Percentiles rank a stretch among this genome's conserved stretches.
These are phyloP conservation scores for Salix dunnii DNA, from an alignment of 345 rosid genomes.

Conservation along the genomic window DNA sequence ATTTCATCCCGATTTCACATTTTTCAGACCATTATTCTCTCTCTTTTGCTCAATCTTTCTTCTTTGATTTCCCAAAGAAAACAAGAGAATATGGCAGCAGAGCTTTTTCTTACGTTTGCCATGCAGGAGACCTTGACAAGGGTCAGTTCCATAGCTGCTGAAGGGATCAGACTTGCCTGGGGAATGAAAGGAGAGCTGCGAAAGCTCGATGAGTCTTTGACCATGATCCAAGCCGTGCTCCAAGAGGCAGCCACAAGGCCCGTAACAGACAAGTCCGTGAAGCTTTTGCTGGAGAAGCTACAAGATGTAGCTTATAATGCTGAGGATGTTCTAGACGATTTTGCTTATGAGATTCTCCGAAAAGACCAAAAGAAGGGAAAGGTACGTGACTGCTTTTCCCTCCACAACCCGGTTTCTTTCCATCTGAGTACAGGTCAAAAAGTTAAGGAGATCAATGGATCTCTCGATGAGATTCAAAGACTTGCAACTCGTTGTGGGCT, in stretches of 20 bases:
- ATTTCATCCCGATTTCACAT: too few species aligned
- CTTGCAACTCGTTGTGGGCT: background rate
- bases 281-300: constrained; percentile 1
- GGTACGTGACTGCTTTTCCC: background rate
- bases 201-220: background rate
- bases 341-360: constrained; percentile 1
- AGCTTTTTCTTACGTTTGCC: background rate
- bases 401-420: background rate
- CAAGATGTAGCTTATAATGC: constrained; percentile 4
- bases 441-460: background rate
- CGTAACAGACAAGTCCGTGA: background rate
- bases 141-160: background rate
- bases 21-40: too few species aligned
- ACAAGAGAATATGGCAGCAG: background rate
- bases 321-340: constrained; percentile 1
- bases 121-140: background rate
- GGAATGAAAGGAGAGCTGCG: background rate
- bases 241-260: background rate
- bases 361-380: background rate
- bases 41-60: too few species aligned
- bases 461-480: background rate
- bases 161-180: background rate
- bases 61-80: too few species aligned
- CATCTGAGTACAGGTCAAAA: background rate
- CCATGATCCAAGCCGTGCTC: background rate